Conservation (phyloP, 805 yeast genomes). For the Starmerella sp. region DNA sequence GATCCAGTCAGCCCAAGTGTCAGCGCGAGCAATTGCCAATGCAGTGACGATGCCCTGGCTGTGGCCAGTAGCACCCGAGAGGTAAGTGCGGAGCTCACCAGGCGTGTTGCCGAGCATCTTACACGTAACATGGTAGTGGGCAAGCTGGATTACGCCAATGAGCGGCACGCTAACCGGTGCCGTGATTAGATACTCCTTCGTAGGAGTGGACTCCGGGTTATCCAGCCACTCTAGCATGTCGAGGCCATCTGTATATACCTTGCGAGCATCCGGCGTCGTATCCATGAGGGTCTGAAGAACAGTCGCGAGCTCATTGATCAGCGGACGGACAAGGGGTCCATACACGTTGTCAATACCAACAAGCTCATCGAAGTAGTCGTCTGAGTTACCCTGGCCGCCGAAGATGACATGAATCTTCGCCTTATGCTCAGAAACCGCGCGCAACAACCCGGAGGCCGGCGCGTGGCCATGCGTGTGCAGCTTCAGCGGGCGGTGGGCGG, state of each 20-base stretch:
- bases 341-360: conserved; percentile 73
- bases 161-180: conserved; percentile 96
- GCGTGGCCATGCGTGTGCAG: conserved; percentile 27
- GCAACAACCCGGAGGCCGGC: conserved; percentile 47
- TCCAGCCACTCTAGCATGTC: conserved; percentile 81
- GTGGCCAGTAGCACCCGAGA: conserved; percentile 39
- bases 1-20: conserved; percentile 76
- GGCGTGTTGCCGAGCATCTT: conserved; percentile 77
- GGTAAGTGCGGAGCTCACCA: conserved; percentile 63
- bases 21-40: conserved; percentile 69
- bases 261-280: conserved; percentile 64
- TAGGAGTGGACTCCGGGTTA: conserved; percentile 77
- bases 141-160: conserved; percentile 88
- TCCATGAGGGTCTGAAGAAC: conserved; percentile 58
- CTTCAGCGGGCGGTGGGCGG: conserved; percentile 40
- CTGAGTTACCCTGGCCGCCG: conserved; percentile 99
- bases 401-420: conserved; percentile 73
- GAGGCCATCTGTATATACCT: conserved; percentile 87
- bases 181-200: conserved; percentile 71
- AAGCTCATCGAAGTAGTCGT: conserved; percentile 93
- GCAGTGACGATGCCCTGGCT: conserved; percentile 68
- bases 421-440: conserved; percentile 44
- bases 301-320: conserved; percentile 57
- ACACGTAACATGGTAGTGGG: conserved; percentile 84
- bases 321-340: conserved; percentile 59